Percentiles rank a stretch among this genome's conserved stretches.
phyloP scores from a whole-genome alignment of 306 rosid species.

The Cucurbita moschata region DNA sequence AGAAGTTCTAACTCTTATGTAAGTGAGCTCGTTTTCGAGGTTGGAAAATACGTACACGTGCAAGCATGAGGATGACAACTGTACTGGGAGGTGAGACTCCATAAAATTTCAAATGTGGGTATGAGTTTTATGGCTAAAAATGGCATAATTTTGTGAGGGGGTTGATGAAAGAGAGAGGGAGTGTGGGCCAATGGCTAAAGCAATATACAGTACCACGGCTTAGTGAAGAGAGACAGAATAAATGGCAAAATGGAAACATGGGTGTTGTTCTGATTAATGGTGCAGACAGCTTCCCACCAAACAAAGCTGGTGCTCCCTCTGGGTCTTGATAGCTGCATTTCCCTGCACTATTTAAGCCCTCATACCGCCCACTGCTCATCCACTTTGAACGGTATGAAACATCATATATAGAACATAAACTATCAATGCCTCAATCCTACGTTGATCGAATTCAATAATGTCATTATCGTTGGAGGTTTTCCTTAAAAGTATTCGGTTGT shows the following conservation, averaged over 20 bases:
- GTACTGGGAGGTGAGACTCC: too few relatives aligned
- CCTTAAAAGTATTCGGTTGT: too few relatives aligned
- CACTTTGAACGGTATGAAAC: background rate
- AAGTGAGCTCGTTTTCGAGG: too few relatives aligned
- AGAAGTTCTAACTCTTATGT: too few relatives aligned
- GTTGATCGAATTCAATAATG: too few relatives aligned
- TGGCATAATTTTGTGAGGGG: background rate
- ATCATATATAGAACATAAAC: too few relatives aligned
- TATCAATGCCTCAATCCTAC: too few relatives aligned
- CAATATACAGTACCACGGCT: background rate
- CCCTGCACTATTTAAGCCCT: constrained; percentile 10
- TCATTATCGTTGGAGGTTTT: too few relatives aligned
- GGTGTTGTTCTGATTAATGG: background rate
- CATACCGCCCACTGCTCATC: constrained; percentile 10
- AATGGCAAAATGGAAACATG: background rate
- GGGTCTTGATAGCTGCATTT: constrained; percentile 34
- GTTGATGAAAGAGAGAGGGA: background rate
- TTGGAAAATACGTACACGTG: too few relatives aligned
- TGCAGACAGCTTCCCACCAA: constrained; percentile 29
- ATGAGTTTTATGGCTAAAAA: background rate
- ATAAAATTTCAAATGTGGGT: background rate
- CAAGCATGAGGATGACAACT: too few relatives aligned
- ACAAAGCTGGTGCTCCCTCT: constrained; percentile 26
- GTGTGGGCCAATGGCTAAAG: background rate
- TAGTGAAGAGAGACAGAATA: background rate